phyloP scores from a whole-genome alignment of 83 land plant genomes.

The Picea engelmannii region DNA sequence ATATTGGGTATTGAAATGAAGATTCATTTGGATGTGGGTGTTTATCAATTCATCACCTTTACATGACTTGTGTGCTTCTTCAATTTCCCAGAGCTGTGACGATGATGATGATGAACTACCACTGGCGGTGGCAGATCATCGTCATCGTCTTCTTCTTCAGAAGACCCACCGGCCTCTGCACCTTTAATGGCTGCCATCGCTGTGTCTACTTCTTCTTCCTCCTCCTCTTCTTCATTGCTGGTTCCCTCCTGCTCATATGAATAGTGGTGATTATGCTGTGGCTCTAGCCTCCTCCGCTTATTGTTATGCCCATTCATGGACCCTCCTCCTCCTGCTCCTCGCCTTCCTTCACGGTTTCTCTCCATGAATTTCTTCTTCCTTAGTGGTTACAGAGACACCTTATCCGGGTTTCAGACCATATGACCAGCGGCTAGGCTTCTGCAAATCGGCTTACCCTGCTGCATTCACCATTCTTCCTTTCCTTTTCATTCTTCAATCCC shows the following conservation, averaged over 20 bases:
- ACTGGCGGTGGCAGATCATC: constrained; percentile 1
- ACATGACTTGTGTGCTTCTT: not conserved
- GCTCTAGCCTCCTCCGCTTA: not conserved
- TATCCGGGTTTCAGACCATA: not conserved
- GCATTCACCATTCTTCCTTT: not conserved
- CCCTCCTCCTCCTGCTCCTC: not conserved
- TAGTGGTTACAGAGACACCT: no score
- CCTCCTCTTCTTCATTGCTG: not conserved
- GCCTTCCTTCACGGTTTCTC: not conserved
- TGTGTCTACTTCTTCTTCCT: not conserved
- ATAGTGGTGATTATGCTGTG: not conserved
- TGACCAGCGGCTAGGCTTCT: not conserved
- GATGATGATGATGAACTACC: not conserved
- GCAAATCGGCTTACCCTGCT: not conserved
- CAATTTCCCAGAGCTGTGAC: not conserved
- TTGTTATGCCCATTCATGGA: not conserved
- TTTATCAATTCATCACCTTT: not conserved
- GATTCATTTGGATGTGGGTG: not conserved
- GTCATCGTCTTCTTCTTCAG: not conserved
- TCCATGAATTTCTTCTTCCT: not conserved
- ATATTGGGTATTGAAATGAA: not conserved
- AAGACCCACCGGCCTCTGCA: not conserved
- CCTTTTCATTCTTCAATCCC: not conserved
- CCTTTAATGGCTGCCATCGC: no score
- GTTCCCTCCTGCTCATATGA: not conserved